These are phyloP conservation scores for Psilocybe azurescens DNA, from an alignment of 768 basidiomycete species.

Conservation along the genomic window DNA sequence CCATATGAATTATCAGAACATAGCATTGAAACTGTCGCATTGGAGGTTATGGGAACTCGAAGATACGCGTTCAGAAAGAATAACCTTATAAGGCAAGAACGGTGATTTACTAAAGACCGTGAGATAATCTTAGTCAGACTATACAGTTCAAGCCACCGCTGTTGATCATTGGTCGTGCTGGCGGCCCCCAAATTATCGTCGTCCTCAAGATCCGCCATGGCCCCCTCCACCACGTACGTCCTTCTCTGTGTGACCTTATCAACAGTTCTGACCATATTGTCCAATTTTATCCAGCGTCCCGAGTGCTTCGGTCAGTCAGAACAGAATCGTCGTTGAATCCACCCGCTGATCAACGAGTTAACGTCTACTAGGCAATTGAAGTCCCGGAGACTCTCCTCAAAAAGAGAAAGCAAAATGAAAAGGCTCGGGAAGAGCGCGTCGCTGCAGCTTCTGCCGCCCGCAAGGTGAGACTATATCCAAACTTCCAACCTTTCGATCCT, in stretches of 20 bases:
- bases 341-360: conserved; percentile 28
- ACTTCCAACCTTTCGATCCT: conserved; percentile 6
- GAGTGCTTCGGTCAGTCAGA: conserved; percentile 58
- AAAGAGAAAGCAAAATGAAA: conserved; percentile 98
- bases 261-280: conserved; percentile 10
- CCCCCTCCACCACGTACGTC: conserved; percentile 62
- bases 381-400: conserved; percentile 99
- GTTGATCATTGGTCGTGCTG: conserved; percentile 27
- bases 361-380: conserved; percentile 74
- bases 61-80: not conserved
- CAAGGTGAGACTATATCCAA: conserved; percentile 65
- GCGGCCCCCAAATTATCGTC: conserved; percentile 37
- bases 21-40: not conserved
- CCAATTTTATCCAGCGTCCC: conserved; percentile 45
- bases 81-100: not conserved
- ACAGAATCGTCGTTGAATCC: conserved; percentile 19
- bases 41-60: no score
- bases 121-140: conserved; percentile 43
- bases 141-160: conserved; percentile 49
- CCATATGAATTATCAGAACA: not conserved
- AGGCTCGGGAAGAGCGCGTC: conserved; percentile 92
- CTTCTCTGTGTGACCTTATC: conserved; percentile 1
- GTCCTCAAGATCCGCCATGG: conserved; percentile 59
- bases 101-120: conserved; percentile 16
- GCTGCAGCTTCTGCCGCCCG: conserved; percentile 82